phyloP scores from a whole-genome alignment of 257 asterid genomes.

The Parsonsia alboflavescens region DNA sequence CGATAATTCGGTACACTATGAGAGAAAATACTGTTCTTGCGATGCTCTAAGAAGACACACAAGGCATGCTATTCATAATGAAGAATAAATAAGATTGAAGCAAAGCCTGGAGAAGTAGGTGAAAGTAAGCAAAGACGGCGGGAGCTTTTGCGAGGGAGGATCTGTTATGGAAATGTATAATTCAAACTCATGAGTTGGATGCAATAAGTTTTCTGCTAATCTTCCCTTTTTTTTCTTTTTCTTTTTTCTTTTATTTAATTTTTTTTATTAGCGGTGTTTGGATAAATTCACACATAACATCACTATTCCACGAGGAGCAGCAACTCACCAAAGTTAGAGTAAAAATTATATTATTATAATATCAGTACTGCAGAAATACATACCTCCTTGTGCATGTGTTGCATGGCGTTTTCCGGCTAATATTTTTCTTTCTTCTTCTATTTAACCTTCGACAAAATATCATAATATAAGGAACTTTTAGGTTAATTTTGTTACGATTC shows the following conservation, averaged over 20 bases:
- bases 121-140: conserved; percentile 37
- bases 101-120: not conserved
- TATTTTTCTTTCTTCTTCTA: no score
- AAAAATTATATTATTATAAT: no score
- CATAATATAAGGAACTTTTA: not conserved
- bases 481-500: not conserved
- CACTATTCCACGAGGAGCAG: no score
- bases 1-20: not conserved
- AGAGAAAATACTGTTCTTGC: not conserved
- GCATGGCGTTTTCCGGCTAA: not conserved
- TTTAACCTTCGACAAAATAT: no score
- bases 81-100: not conserved
- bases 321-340: no score
- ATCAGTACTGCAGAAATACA: not conserved
- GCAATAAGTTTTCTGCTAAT: not conserved
- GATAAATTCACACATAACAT: no score
- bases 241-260: no score
- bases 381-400: not conserved
- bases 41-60: not conserved
- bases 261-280: no score
- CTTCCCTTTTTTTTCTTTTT: no score
- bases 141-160: not conserved
- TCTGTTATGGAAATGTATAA: not conserved
- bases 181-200: conserved; percentile 27
- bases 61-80: conserved; percentile 32